A percentile compares a stretch with the other conserved stretches of the same genome.
Conservation (phyloP, 768 basidiomycete species). For the Suillus clintonianus region DNA sequence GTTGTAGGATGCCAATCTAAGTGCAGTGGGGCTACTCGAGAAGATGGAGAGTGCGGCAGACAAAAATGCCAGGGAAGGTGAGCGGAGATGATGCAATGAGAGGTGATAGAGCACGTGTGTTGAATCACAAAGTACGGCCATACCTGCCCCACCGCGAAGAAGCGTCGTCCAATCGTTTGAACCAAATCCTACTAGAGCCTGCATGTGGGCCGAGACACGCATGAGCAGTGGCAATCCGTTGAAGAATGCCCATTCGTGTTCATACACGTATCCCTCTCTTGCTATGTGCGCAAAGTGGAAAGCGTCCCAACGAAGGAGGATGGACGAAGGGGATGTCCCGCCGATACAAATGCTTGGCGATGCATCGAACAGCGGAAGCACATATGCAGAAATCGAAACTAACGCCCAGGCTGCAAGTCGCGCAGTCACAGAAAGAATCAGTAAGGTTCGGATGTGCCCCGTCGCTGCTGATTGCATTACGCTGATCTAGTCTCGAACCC, state of each 20-base stretch:
- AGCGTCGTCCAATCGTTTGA: slow-evolving; percentile 20
- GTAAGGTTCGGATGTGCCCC: slow-evolving; percentile 21
- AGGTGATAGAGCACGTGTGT: slow-evolving; percentile 56
- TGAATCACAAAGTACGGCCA: slow-evolving; percentile 42
- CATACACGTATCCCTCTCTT: slow-evolving; percentile 55
- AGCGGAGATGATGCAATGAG: slow-evolving; percentile 56
- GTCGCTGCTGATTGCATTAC: background rate
- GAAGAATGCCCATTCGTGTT: slow-evolving; percentile 89
- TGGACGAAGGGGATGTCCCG: slow-evolving; percentile 11
- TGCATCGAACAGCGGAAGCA: slow-evolving; percentile 26
- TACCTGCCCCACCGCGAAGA: slow-evolving; percentile 39
- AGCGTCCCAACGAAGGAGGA: slow-evolving; percentile 81
- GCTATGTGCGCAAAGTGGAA: slow-evolving; percentile 81
- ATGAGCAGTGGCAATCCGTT: slow-evolving; percentile 66
- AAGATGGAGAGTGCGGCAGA: slow-evolving; percentile 71
- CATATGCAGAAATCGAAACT: slow-evolving; percentile 18
- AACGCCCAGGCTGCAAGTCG: slow-evolving; percentile 21
- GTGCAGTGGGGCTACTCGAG: slow-evolving; percentile 76
- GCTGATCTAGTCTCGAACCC: too few species aligned
- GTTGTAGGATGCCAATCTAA: slow-evolving; percentile 71
- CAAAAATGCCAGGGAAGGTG: slow-evolving; percentile 59
- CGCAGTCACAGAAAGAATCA: slow-evolving; percentile 22
- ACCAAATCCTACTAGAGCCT: slow-evolving; percentile 4
- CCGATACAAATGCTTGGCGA: slow-evolving; percentile 26
- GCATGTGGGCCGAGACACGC: slow-evolving; percentile 32